Evolutionary conservation across 2,329 filamentous ascomycete genomes (phyloP).

Genomic region (Aspergillus felis): DNA sequence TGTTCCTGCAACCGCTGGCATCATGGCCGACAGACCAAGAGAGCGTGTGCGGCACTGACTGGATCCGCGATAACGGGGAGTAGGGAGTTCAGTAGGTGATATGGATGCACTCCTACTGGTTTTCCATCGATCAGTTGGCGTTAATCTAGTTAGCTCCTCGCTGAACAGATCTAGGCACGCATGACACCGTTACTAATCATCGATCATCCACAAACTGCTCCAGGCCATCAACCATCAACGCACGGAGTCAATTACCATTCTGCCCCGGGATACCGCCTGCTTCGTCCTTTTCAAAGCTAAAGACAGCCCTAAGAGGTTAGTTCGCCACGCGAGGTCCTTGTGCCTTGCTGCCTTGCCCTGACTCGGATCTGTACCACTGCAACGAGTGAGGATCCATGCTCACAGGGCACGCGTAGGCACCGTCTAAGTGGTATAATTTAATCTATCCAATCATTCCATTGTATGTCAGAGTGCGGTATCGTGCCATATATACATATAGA

Average conservation of each 20-base stretch:
- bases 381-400: background rate
- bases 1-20: slow-evolving; percentile 25
- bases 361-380: too few relatives aligned
- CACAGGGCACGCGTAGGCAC: background rate
- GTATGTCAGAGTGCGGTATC: background rate
- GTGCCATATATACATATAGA: background rate
- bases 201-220: background rate
- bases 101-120: background rate
- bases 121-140: background rate
- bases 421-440: background rate
- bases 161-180: background rate
- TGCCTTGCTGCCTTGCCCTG: background rate
- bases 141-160: background rate
- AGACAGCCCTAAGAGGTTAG: background rate
- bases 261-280: slow-evolving; percentile 9
- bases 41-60: slow-evolving; percentile 7
- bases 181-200: background rate
- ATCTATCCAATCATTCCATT: background rate
- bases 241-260: background rate
- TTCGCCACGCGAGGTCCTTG: background rate
- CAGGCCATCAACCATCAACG: background rate
- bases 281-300: background rate
- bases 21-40: slow-evolving; percentile 21
- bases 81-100: background rate
- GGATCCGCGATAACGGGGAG: slow-evolving; percentile 2